phyloP scores from a whole-genome alignment of 108 stramenopile genomes.

The Nannochloropsis gaditana region DNA sequence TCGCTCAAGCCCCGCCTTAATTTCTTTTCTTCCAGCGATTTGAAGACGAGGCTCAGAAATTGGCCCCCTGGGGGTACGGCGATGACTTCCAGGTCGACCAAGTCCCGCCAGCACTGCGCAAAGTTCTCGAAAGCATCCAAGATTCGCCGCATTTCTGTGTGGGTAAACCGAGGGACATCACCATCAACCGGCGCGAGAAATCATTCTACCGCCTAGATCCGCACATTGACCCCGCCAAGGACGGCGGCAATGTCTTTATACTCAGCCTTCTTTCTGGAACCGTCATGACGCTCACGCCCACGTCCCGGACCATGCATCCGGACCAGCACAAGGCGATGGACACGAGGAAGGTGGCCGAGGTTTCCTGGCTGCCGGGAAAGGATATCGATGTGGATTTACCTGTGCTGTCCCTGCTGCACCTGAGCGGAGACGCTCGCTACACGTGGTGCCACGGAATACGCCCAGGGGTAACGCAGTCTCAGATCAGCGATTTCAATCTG shows the following conservation, averaged over 20 bases:
- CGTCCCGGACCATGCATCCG: background rate
- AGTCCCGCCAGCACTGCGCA: slow-evolving; percentile 1
- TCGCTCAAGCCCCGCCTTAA: background rate
- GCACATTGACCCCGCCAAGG: background rate
- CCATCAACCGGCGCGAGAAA: background rate
- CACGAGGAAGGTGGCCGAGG: background rate
- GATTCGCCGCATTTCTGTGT: background rate
- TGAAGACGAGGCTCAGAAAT: background rate
- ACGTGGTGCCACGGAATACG: slow-evolving; percentile 4
- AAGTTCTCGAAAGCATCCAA: background rate
- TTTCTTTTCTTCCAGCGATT: background rate
- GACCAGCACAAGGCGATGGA: slow-evolving; percentile 15
- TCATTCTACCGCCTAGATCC: slow-evolving; percentile 6
- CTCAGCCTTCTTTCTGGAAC: background rate
- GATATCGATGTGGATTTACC: slow-evolving; percentile 2
- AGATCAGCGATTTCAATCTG: slow-evolving; percentile 5
- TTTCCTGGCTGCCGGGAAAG: slow-evolving; percentile 1
- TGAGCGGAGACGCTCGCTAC: background rate
- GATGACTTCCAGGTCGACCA: background rate
- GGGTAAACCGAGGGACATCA: background rate
- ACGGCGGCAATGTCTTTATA: background rate
- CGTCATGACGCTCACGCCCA: background rate
- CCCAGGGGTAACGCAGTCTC: background rate
- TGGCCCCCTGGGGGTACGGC: background rate
- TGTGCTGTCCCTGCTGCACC: background rate